A percentile compares a stretch with the other conserved stretches of the same genome.
Conservation (phyloP, 169 alveolate species). For the Theileria annulata region DNA sequence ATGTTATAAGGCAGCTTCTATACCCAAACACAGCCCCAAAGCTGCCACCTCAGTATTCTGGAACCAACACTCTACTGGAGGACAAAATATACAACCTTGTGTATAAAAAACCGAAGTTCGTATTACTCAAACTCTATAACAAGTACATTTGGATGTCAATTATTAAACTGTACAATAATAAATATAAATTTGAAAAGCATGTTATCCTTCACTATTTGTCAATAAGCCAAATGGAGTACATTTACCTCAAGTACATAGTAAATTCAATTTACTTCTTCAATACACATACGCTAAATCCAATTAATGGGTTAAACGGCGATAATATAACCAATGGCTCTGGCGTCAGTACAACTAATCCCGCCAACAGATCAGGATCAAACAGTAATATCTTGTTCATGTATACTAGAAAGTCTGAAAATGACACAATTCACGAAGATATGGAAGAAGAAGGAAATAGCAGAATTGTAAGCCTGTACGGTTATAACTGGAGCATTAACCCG, state of each 20-base stretch:
- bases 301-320: neutral
- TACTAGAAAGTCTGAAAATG: neutral
- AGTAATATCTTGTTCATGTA: neutral
- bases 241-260: conserved; percentile 34
- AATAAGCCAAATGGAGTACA: conserved; percentile 37
- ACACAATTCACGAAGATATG: neutral
- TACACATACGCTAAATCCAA: neutral
- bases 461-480: conserved; percentile 17
- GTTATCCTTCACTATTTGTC: conserved; percentile 36
- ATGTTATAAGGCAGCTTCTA: conserved; percentile 24
- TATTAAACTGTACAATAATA: neutral
- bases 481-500: conserved; percentile 37
- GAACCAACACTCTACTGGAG: neutral
- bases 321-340: neutral
- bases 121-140: conserved; percentile 27
- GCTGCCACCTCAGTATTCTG: neutral
- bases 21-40: neutral
- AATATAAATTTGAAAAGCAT: neutral
- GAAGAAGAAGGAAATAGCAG: neutral
- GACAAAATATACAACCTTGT: neutral
- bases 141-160: conserved; percentile 44
- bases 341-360: neutral
- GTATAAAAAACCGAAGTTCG: conserved; percentile 30
- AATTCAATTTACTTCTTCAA: conserved; percentile 18
- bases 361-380: neutral